These are phyloP conservation scores for Penicillium sp. DNA, from an alignment of 2,329 filamentous ascomycete species.

Conservation along the genomic window DNA sequence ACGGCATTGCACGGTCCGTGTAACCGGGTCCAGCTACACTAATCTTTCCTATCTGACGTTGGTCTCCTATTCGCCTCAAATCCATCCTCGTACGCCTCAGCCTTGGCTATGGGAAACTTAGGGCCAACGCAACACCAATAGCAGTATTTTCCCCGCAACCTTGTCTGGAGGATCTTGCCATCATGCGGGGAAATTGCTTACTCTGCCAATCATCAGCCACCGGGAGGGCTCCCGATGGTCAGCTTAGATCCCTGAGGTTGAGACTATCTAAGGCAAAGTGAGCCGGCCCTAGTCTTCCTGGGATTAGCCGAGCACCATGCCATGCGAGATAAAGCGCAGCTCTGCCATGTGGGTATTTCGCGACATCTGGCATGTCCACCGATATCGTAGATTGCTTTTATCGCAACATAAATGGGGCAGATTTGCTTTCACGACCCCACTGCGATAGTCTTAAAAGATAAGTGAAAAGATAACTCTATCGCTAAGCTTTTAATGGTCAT, in stretches of 20 bases:
- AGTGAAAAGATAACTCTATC: neutral
- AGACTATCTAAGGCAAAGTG: neutral
- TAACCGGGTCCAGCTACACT: neutral
- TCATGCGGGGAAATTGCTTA: neutral
- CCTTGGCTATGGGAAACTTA: neutral
- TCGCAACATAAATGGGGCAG: too few relatives aligned
- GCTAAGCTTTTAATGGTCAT: neutral
- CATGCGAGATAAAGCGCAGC: neutral
- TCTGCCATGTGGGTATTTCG: too few relatives aligned
- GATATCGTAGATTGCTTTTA: too few relatives aligned
- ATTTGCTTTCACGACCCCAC: too few relatives aligned
- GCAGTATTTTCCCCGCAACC: neutral
- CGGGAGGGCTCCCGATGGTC: neutral
- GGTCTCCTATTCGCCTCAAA: neutral
- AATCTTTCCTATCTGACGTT: neutral
- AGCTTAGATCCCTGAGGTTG: neutral
- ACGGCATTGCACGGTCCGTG: neutral
- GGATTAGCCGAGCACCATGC: too few relatives aligned
- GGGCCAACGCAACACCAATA: neutral
- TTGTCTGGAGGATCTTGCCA: constrained; percentile 2
- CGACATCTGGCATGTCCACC: too few relatives aligned
- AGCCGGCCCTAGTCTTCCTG: neutral
- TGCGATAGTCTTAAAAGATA: too few relatives aligned
- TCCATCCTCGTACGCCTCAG: neutral
- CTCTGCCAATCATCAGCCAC: neutral